Evolutionary conservation across 1,139 yeast genomes (phyloP), one percentile per base, ranked within the genome.

Genomic region (Geotrichum klebahnii): DNA sequence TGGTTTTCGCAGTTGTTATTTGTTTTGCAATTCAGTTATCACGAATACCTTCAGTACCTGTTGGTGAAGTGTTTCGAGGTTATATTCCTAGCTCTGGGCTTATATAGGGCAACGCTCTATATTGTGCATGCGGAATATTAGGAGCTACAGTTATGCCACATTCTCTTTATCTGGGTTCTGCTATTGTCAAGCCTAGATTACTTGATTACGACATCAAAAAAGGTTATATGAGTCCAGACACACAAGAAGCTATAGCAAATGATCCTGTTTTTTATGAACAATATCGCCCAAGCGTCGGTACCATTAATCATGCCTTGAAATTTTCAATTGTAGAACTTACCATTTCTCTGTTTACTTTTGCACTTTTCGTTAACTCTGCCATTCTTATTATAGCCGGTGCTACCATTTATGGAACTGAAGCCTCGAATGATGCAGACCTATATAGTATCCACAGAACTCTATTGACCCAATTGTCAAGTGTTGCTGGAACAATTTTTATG

Each of bases 71-170:
- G 2, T 66, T 82, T 44, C 64, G 67, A 54, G 98, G 98, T 0
- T 88, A 84, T 40, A 67, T 92, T 34, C 98, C 98, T 1, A 83
- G 86, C 26, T 74, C 70, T 31, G 78, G 80, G 47, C 80, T 88
- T 16, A 75, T 88, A 34, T 86, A 87, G 50, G 80, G 82, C 53
- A 82, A 86, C 34, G 97, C 97, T 0, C 72, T 90, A 40, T 92
- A 86, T 64, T 72, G 88, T 38, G 81, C 96, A 47, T 81, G 95
- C 59, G 97, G 97, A 20, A 85, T 92, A 50, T 73, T 92, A 50
- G 98, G 98, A 19, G 97, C 97, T 26, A 94, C 97, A 1, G 95
- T 92, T 28, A 92, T 92, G 98, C 98, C 98, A 2, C 98, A 92
- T 66, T 84, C 95, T 1, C 72, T 92, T 41, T 92, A 86, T 64